Percentiles rank a stretch among this genome's conserved stretches.
Conservation (phyloP, 441 rosid species). For the Aquilaria agallochum region DNA sequence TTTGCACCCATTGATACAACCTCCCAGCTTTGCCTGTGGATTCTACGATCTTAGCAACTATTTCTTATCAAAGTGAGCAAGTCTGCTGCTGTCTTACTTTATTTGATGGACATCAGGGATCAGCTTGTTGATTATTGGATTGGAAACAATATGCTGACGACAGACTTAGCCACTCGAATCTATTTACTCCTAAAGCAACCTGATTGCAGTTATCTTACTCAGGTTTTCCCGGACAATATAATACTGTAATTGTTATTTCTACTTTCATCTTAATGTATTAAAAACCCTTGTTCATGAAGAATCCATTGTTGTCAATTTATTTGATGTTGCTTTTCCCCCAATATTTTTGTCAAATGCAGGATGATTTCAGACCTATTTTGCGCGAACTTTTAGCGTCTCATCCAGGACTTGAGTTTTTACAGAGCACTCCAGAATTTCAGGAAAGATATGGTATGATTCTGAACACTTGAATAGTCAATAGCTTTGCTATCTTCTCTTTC, state of each 20-base stretch:
- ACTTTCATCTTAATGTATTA: background rate
- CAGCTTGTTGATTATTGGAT: slow-evolving; percentile 63
- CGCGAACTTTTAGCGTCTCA: slow-evolving; percentile 55
- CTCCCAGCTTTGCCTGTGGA: too few relatives aligned
- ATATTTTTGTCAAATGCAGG: slow-evolving; percentile 33
- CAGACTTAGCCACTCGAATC: slow-evolving; percentile 50
- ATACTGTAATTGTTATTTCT: background rate
- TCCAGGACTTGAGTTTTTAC: slow-evolving; percentile 61
- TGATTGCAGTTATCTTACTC: slow-evolving; percentile 48
- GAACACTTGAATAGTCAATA: slow-evolving; percentile 6
- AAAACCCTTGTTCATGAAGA: background rate
- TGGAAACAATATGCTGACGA: slow-evolving; percentile 46
- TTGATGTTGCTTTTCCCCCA: slow-evolving; percentile 2
- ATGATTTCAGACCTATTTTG: slow-evolving; percentile 60
- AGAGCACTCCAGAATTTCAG: slow-evolving; percentile 60
- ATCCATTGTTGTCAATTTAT: slow-evolving; percentile 4
- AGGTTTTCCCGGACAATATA: slow-evolving; percentile 27
- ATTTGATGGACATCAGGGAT: slow-evolving; percentile 39
- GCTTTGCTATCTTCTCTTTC: too few relatives aligned
- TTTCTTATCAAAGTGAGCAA: background rate
- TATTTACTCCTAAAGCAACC: slow-evolving; percentile 55
- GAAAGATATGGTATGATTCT: slow-evolving; percentile 63
- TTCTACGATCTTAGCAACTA: background rate
- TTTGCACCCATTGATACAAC: too few relatives aligned
- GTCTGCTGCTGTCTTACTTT: slow-evolving; percentile 8